Conservation (phyloP, 2,329 filamentous ascomycete genomes). For the Phaeoacremonium minimum region DNA sequence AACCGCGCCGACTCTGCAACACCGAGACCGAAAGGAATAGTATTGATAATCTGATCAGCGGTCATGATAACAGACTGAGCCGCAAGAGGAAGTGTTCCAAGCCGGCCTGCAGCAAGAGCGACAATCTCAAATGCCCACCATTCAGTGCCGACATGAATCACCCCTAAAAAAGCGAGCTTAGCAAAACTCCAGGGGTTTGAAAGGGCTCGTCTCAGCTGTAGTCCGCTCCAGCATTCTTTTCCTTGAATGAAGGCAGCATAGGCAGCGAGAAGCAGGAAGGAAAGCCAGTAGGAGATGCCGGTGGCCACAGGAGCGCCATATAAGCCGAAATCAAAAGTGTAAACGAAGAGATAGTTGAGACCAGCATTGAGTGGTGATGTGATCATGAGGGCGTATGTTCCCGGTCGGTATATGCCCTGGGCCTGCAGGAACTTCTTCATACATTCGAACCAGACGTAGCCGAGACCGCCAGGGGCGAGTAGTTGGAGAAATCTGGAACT, state of each 20-base stretch:
- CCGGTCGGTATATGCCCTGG: constrained; percentile 78
- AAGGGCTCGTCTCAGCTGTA: constrained; percentile 54
- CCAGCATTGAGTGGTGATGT: constrained; percentile 77
- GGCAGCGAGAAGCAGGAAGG: constrained; percentile 68
- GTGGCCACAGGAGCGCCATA: constrained; percentile 78
- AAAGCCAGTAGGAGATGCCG: constrained; percentile 79
- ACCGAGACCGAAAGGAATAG: too few relatives aligned
- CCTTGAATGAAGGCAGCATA: constrained; percentile 70
- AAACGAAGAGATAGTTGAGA: constrained; percentile 76
- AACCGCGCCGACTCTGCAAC: too few relatives aligned
- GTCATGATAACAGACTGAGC: too few relatives aligned
- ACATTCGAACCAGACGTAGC: constrained; percentile 81
- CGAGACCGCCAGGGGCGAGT: constrained; percentile 74
- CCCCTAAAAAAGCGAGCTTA: constrained; percentile 67
- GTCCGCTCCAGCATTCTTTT: constrained; percentile 75
- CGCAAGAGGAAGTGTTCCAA: constrained; percentile 77
- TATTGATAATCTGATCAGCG: too few relatives aligned
- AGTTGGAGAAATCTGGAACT: constrained; percentile 68
- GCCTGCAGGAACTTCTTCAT: constrained; percentile 87
- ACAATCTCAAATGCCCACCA: constrained; percentile 96
- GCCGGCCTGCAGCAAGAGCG: constrained; percentile 72
- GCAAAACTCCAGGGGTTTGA: constrained; percentile 68
- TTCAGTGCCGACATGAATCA: constrained; percentile 81
- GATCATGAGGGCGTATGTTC: constrained; percentile 75
- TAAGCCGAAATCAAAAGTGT: constrained; percentile 65